Base-by-base conservation (phyloP, 2,329 filamentous ascomycete species). In the Ophiostoma piceae region DNA sequence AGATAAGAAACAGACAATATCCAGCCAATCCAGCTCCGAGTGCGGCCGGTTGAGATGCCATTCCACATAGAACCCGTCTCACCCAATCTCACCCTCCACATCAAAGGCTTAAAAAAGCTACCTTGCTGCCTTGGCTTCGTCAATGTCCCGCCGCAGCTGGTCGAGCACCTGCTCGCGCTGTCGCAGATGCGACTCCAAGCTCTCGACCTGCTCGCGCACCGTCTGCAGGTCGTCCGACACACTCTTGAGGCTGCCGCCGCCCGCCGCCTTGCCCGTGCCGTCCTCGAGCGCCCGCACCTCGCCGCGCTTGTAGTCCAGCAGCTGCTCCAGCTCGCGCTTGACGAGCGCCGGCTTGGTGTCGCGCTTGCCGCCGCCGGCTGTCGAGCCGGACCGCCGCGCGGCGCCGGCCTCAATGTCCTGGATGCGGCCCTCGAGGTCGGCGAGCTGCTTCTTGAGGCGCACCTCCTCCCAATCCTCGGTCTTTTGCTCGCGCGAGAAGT, bases 381-480 rank as follows among this genome's bases (percentile, higher is more conserved):
- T 43, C 22, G 67, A 67, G 19, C 68, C 66, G 2, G 67, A 66
- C 84, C 71, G 86, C 67, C 57, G 90, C 87, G 8, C 88, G 0
- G 89, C 88, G 62, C 88, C 87, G 70, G 88, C 85, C 80, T 96
- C 93, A 1, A 97, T 90, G 71, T 90, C 89, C 47, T 89, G 88
- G 72, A 97, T 90, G 83, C 96, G 96, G 70, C 90, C 86, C 76
- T 99, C 94, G 37, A 99, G 83, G 75, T 98, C 94, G 32, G 88
- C 85, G 41, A 99, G 86, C 80, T 98, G 93, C 78, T 95, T 94
- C 84, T 96, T 94, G 74, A 99, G 84, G 69, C 94, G 87, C 64
- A 98, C 95, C 80, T 98, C 95, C 80, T 99, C 95, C 93, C 95
- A 98, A 78, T 99, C 95, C 76, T 96, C 94, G 72, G 91, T 91